Percentiles rank a stretch among this genome's conserved stretches.
These are phyloP conservation scores for Limtongia smithiae DNA, from an alignment of 805 yeast species.

Conservation along the genomic window DNA sequence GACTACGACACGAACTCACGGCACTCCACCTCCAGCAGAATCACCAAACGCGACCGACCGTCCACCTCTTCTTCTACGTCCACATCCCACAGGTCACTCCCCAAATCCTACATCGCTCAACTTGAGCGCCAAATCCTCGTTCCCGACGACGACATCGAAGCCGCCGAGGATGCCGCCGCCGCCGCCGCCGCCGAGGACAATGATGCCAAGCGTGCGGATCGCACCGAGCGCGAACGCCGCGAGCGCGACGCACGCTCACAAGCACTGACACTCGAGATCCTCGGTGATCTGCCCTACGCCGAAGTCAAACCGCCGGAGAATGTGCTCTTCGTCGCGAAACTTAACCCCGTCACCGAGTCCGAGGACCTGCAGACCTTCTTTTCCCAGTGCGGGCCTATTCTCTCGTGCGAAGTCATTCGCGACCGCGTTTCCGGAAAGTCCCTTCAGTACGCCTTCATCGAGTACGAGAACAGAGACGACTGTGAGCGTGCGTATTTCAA, in stretches of 20 bases:
- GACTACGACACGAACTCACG: conserved; percentile 1
- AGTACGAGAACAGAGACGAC: conserved; percentile 45
- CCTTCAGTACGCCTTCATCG: conserved; percentile 62
- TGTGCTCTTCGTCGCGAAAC: conserved; percentile 58
- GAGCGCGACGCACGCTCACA: conserved; percentile 47
- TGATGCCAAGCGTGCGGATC: conserved; percentile 25
- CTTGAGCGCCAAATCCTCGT: conserved; percentile 14
- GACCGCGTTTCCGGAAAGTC: conserved; percentile 50
- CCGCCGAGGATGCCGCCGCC: conserved; percentile 5
- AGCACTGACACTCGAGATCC: conserved; percentile 58
- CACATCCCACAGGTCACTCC: no score
- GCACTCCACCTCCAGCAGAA: no score
- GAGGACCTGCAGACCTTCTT: conserved; percentile 56
- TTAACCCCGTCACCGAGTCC: conserved; percentile 59
- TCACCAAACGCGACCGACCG: no score
- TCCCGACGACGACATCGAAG: not conserved
- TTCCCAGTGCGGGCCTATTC: conserved; percentile 56
- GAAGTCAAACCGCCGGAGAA: conserved; percentile 58
- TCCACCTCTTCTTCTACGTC: no score
- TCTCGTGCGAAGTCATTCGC: conserved; percentile 50
- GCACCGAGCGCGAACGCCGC: conserved; percentile 32
- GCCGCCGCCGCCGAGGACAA: not conserved
- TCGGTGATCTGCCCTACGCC: conserved; percentile 61
- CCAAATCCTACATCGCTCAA: not conserved
- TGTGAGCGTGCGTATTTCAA: conserved; percentile 63